Evolutionary conservation across 1,284 basidiomycete genomes (phyloP).

Genomic region (Ganoderma meredithae): DNA sequence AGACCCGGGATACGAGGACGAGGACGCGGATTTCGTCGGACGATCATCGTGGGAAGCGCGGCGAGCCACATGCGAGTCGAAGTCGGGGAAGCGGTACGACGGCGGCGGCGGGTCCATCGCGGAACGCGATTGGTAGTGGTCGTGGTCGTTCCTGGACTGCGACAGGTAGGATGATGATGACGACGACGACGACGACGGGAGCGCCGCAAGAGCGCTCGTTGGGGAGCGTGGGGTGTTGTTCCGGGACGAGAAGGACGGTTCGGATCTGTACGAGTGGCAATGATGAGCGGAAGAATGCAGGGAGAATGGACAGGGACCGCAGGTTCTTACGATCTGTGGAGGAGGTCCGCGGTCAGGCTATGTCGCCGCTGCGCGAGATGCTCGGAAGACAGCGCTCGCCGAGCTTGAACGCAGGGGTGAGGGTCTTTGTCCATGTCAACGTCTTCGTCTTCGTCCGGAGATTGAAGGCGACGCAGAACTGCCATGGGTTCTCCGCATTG

Average conservation of each 20-base stretch:
- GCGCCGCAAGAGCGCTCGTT: slow-evolving; percentile 26
- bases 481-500: slow-evolving; percentile 64
- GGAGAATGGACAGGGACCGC: neutral
- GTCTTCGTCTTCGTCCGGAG: slow-evolving; percentile 50
- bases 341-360: slow-evolving; percentile 28
- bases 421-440: neutral
- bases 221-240: slow-evolving; percentile 20
- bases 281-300: slow-evolving; percentile 14
- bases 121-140: slow-evolving; percentile 21
- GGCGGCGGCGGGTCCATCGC: slow-evolving; percentile 14
- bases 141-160: slow-evolving; percentile 12
- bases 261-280: slow-evolving; percentile 15
- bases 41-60: slow-evolving; percentile 22
- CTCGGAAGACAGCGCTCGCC: slow-evolving; percentile 13
- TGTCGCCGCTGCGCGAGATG: slow-evolving; percentile 29
- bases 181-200: slow-evolving; percentile 16
- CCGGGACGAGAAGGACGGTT: slow-evolving; percentile 16
- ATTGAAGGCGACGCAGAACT: slow-evolving; percentile 63
- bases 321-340: slow-evolving; percentile 28
- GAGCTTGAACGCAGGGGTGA: slow-evolving; percentile 4
- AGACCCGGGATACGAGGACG: slow-evolving; percentile 22
- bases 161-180: neutral
- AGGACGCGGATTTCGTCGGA: slow-evolving; percentile 25
- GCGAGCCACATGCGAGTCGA: slow-evolving; percentile 10
- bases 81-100: slow-evolving; percentile 6